These are phyloP conservation scores for Fusarium pseudoanthophilum DNA, from an alignment of 2,329 filamentous ascomycete genomes.

Conservation along the genomic window DNA sequence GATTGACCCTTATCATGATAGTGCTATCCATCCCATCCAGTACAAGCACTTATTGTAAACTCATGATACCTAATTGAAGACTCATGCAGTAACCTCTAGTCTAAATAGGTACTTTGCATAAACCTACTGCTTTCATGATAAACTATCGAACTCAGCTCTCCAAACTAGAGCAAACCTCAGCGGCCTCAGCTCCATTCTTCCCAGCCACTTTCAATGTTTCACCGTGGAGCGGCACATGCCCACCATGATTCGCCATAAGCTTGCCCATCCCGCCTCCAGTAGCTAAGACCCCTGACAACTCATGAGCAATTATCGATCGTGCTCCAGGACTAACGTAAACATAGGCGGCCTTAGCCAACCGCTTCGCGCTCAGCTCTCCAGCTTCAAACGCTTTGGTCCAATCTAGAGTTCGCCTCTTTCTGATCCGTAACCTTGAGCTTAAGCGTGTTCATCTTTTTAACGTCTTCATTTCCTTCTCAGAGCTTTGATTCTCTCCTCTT, in stretches of 20 bases:
- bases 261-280: slow-evolving; percentile 1
- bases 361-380: slow-evolving; percentile 27
- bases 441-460: slow-evolving; percentile 11
- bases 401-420: slow-evolving; percentile 19
- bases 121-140: background rate
- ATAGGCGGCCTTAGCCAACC: slow-evolving; percentile 27
- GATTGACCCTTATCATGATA: background rate
- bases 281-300: slow-evolving; percentile 18
- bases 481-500: background rate
- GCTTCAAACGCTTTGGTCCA: slow-evolving; percentile 22
- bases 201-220: slow-evolving; percentile 36
- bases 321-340: slow-evolving; percentile 17
- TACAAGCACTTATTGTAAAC: background rate
- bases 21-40: background rate
- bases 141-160: background rate
- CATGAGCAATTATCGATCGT: slow-evolving; percentile 34
- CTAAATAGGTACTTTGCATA: background rate
- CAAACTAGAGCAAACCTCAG: background rate
- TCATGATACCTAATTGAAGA: background rate
- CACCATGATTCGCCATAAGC: slow-evolving; percentile 37
- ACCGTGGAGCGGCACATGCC: slow-evolving; percentile 35
- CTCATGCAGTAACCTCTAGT: background rate
- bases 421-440: background rate
- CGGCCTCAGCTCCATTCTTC: background rate
- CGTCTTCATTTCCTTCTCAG: background rate